Percentiles rank a stretch among this genome's conserved stretches.
Conservation (phyloP, 116 monocot species). For the Cymodocea nodosa region DNA sequence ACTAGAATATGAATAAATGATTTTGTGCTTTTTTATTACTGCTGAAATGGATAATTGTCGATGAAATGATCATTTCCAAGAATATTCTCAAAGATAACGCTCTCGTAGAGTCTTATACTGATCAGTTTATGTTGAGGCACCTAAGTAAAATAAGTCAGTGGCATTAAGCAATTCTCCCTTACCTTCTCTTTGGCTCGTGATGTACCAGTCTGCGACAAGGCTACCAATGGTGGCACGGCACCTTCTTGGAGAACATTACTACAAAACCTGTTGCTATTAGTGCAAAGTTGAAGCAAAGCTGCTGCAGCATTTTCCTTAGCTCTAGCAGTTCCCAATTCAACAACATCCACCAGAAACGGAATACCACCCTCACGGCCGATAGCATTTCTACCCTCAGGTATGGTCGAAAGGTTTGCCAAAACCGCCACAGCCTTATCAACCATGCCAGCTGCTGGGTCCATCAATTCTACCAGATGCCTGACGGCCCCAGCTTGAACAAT, state of each 20-base stretch:
- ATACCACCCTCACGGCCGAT: conserved; percentile 74
- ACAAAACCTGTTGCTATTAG: conserved; percentile 56
- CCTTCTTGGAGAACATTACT: conserved; percentile 73
- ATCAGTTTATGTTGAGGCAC: not conserved
- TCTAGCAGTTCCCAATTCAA: conserved; percentile 80
- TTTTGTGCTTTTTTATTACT: too few relatives aligned
- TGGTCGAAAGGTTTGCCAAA: conserved; percentile 65
- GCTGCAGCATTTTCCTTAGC: conserved; percentile 94
- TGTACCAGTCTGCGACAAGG: conserved; percentile 69
- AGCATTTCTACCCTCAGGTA: conserved; percentile 61
- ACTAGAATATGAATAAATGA: too few relatives aligned
- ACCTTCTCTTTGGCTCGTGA: conserved; percentile 86
- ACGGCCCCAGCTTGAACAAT: conserved; percentile 89
- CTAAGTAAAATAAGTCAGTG: not conserved
- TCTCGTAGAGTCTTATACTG: too few relatives aligned
- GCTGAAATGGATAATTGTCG: too few relatives aligned
- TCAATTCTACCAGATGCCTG: conserved; percentile 66
- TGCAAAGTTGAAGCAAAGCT: conserved; percentile 76
- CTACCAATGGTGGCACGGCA: conserved; percentile 72
- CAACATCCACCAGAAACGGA: conserved; percentile 67
- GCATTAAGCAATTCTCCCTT: not conserved
- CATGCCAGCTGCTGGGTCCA: conserved; percentile 92
- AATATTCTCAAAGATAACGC: too few relatives aligned
- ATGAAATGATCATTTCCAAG: too few relatives aligned
- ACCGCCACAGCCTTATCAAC: conserved; percentile 87